Evolutionary conservation across 306 rosid genomes (phyloP), one percentile per base, ranked within the genome.

Genomic region (Alnus rubra): DNA sequence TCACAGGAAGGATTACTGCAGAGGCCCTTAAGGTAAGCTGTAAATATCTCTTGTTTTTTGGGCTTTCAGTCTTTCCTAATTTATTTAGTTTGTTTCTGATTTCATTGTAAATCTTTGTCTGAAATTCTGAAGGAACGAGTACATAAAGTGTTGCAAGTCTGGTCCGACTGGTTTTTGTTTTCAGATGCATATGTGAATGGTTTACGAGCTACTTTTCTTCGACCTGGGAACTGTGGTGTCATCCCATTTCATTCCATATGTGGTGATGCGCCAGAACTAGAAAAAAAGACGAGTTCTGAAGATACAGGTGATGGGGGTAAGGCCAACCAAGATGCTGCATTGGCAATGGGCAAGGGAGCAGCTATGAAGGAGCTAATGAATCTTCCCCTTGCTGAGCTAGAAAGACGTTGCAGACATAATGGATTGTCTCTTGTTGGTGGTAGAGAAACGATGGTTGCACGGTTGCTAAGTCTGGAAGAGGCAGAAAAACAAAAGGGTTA

Each of bases 101-200:
- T 67, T 44, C n/a, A 16, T 39, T 68, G 55, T 31, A n/a, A 14
- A 83, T 62, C 31, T 74, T 77, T 76, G 28, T 54, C 74, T 84
- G 63, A 79, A 76, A 73, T 76, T 77, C 69, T 87, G 74, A 86
- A 96, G 99, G 99, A 96, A 84, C 88, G 99, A 76, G 99, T 96
- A 48, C 75, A 93, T 74, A 96, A 96, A 89, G 96, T 96, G 72
- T 84, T 96, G 87, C 99, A 93, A 90, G 99, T 96, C 55, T 96
- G 99, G 99, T 88, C 99, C 9, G 97, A 96, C 80, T 96, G 99
- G 99, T 96, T 96, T 90, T 94, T 96, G 64, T 96, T 96, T 77
- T 96, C 99, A 69, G 99, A 96, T 78, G 96, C 97, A 52, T 96
- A 93, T 81, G 97, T 96, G 62, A 96, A 91, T 89, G 99, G 99